phyloP scores from a whole-genome alignment of 2,329 filamentous ascomycete species.

The Chrysosporium queenslandicum region DNA sequence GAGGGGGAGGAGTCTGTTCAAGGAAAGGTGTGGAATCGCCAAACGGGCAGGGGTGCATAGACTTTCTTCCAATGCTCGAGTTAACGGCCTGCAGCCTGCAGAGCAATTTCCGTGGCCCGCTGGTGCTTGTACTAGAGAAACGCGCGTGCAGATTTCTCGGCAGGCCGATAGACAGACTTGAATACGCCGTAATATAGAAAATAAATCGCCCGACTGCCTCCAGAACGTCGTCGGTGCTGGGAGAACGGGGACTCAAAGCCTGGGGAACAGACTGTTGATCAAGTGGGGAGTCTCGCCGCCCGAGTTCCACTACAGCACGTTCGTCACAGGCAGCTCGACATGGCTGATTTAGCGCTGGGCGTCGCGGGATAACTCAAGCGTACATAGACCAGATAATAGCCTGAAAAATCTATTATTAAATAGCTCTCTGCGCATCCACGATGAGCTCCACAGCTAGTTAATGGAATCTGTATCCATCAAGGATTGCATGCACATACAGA shows the following conservation, averaged over 20 bases:
- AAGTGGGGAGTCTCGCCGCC: not conserved
- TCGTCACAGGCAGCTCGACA: not conserved
- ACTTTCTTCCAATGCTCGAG: not conserved
- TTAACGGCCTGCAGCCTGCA: not conserved
- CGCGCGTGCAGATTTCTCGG: too few species aligned
- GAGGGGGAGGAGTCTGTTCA: not conserved
- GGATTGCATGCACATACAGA: too few species aligned
- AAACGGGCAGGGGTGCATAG: conserved; percentile 4
- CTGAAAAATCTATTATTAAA: too few species aligned
- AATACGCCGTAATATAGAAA: not conserved
- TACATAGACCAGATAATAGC: too few species aligned
- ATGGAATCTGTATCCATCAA: too few species aligned
- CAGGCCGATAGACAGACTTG: too few species aligned
- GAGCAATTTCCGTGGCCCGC: not conserved
- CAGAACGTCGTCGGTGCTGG: not conserved
- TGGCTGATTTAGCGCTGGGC: not conserved
- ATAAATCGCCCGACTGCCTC: not conserved
- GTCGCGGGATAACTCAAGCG: not conserved
- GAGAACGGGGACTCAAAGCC: not conserved
- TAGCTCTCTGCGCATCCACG: too few species aligned
- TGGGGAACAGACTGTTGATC: not conserved
- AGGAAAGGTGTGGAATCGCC: conserved; percentile 7
- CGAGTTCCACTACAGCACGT: not conserved
- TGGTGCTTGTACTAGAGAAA: not conserved
- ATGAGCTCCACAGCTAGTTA: too few species aligned